phyloP scores from a whole-genome alignment of 2,329 filamentous ascomycete species.

The Neurospora sp. region DNA sequence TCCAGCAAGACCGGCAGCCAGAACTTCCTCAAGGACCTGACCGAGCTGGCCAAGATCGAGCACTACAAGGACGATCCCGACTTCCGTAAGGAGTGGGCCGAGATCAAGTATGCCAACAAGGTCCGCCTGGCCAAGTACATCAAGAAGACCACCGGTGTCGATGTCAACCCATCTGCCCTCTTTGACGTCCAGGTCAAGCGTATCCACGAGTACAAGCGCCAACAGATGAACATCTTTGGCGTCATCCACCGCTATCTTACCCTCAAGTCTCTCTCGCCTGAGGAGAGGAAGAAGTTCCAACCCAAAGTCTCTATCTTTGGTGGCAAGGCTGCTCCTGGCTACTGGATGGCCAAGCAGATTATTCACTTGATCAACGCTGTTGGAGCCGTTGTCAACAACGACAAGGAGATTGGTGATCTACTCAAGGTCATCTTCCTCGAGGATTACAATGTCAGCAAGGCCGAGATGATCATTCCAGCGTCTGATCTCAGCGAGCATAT shows the following conservation, averaged over 20 bases:
- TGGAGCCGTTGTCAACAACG: constrained; percentile 81
- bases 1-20: constrained; percentile 77
- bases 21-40: constrained; percentile 84
- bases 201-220: constrained; percentile 98
- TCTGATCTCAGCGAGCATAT: constrained; percentile 98
- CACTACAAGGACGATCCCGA: constrained; percentile 72
- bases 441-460: constrained; percentile 99
- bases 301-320: constrained; percentile 94
- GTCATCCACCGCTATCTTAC: constrained; percentile 89
- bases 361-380: constrained; percentile 96
- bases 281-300: constrained; percentile 76
- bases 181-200: constrained; percentile 99
- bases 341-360: constrained; percentile 99
- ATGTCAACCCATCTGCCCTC: constrained; percentile 76
- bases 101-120: constrained; percentile 97
- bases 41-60: constrained; percentile 77
- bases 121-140: constrained; percentile 86
- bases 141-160: constrained; percentile 67
- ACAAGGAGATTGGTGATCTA: constrained; percentile 82
- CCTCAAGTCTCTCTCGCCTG: constrained; percentile 75
- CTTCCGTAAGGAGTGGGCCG: constrained; percentile 90
- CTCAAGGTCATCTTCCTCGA: constrained; percentile 96
- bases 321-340: constrained; percentile 93
- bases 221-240: constrained; percentile 98
- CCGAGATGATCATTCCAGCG: constrained; percentile 89